Percentiles rank a stretch among this genome's conserved stretches.
phyloP scores from a whole-genome alignment of 2,329 filamentous ascomycete genomes.

The Grosmannia serpens region DNA sequence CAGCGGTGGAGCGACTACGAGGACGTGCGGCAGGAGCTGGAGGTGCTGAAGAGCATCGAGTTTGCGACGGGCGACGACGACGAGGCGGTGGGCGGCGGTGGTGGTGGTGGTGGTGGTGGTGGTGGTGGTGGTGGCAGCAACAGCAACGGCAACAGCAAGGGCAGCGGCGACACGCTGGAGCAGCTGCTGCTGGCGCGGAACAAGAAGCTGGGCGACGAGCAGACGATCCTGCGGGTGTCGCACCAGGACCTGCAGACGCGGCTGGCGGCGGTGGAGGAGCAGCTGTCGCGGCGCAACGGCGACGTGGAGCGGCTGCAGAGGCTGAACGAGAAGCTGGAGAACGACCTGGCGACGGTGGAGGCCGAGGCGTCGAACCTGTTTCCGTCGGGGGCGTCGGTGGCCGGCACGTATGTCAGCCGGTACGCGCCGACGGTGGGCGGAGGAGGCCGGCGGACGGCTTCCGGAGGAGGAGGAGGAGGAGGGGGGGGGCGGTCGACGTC shows the following conservation, averaged over 20 bases:
- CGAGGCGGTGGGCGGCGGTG: conserved; percentile 32
- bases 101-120: background rate
- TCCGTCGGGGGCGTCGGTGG: conserved; percentile 82
- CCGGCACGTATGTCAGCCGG: conserved; percentile 77
- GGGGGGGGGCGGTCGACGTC: conserved; percentile 48
- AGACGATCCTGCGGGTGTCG: conserved; percentile 84
- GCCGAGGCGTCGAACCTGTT: conserved; percentile 74
- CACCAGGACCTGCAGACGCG: conserved; percentile 82
- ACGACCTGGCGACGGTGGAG: conserved; percentile 80
- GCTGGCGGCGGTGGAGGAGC: conserved; percentile 69
- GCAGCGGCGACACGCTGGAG: conserved; percentile 74
- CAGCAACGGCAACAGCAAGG: conserved; percentile 38
- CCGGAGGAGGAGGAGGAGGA: conserved; percentile 37
- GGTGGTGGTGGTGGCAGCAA: conserved; percentile 15
- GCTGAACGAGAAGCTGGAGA: conserved; percentile 81
- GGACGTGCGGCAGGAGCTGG: conserved; percentile 88
- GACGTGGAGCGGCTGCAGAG: conserved; percentile 78
- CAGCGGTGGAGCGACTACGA: conserved; percentile 91
- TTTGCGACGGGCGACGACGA: conserved; percentile 87
- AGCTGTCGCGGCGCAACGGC: conserved; percentile 69
- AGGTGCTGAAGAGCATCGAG: conserved; percentile 95
- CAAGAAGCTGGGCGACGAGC: conserved; percentile 90
- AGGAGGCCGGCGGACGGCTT: no score
- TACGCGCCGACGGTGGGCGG: conserved; percentile 52
- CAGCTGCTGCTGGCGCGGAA: conserved; percentile 85